phyloP scores from a whole-genome alignment of 495 filamentous ascomycete genomes.

The Daldinia grandis region DNA sequence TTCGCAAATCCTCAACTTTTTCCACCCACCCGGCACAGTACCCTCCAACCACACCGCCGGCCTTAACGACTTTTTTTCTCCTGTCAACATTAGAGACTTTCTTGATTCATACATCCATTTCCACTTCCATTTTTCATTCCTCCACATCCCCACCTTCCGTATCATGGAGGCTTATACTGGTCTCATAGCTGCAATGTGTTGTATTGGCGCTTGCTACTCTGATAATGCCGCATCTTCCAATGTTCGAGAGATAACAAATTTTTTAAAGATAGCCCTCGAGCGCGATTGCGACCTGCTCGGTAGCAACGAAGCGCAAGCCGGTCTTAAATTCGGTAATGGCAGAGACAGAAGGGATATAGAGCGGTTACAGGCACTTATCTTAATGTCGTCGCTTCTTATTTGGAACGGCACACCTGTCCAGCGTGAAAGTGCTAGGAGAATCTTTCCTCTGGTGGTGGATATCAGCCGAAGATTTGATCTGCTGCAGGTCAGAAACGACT shows the following conservation, averaged over 20 bases:
- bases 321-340: slow-evolving; percentile 47
- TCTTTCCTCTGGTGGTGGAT: slow-evolving; percentile 60
- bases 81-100: slow-evolving; percentile 68
- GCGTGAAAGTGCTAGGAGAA: slow-evolving; percentile 61
- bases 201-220: slow-evolving; percentile 73
- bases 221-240: slow-evolving; percentile 58
- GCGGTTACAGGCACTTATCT: slow-evolving; percentile 66
- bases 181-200: slow-evolving; percentile 69
- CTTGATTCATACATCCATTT: slow-evolving; percentile 68
- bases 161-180: slow-evolving; percentile 66
- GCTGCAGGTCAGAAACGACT: slow-evolving; percentile 53
- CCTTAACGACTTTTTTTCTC: slow-evolving; percentile 62
- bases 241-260: slow-evolving; percentile 67
- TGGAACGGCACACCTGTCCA: slow-evolving; percentile 71
- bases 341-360: slow-evolving; percentile 57
- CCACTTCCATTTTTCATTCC: slow-evolving; percentile 72
- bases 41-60: slow-evolving; percentile 49
- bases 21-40: slow-evolving; percentile 58
- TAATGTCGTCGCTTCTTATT: slow-evolving; percentile 64
- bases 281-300: slow-evolving; percentile 58
- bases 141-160: slow-evolving; percentile 73
- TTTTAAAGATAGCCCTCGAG: slow-evolving; percentile 59
- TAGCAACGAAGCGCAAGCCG: slow-evolving; percentile 45
- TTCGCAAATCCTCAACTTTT: slow-evolving; percentile 61
- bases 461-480: slow-evolving; percentile 62